Conservation (phyloP, 2,329 filamentous ascomycete species). For the Curvularia hawaiiensis region DNA sequence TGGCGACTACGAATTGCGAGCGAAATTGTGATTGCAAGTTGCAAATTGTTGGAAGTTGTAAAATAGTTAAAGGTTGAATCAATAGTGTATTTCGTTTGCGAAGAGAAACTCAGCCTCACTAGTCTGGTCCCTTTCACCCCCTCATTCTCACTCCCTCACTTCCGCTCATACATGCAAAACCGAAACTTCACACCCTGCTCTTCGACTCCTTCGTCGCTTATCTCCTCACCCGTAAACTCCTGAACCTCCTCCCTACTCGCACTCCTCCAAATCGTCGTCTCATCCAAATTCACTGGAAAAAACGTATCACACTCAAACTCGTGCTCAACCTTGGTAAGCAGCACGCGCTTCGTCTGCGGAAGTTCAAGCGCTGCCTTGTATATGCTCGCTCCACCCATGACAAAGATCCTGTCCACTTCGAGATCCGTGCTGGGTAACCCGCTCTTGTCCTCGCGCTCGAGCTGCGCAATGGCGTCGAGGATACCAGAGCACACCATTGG, state of each 20-base stretch:
- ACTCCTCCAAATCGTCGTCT: slow-evolving; percentile 59
- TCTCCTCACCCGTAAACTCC: slow-evolving; percentile 69
- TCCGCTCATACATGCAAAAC: slow-evolving; percentile 71
- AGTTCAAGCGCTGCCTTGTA: slow-evolving; percentile 73
- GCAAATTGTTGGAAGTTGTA: not conserved
- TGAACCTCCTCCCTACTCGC: slow-evolving; percentile 60
- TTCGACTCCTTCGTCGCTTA: slow-evolving; percentile 61
- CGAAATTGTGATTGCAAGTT: not conserved
- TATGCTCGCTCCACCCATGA: slow-evolving; percentile 90
- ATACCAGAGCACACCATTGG: slow-evolving; percentile 66
- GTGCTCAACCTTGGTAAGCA: slow-evolving; percentile 70
- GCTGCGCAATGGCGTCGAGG: slow-evolving; percentile 18
- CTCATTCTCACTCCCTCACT: slow-evolving; percentile 6
- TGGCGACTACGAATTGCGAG: not conserved
- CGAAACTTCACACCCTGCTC: slow-evolving; percentile 71
- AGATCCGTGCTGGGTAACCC: not conserved
- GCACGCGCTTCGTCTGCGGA: slow-evolving; percentile 63
- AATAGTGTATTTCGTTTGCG: not conserved
- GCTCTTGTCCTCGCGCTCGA: slow-evolving; percentile 8
- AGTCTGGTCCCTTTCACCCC: not conserved
- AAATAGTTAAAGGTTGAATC: not conserved
- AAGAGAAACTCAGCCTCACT: not conserved
- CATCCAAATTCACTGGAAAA: slow-evolving; percentile 66
- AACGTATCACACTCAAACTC: slow-evolving; percentile 80
- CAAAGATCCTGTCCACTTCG: slow-evolving; percentile 61